A percentile compares a stretch with the other conserved stretches of the same genome.
Evolutionary conservation across 495 filamentous ascomycete species (phyloP).

Genomic region (Neurospora sp.): DNA sequence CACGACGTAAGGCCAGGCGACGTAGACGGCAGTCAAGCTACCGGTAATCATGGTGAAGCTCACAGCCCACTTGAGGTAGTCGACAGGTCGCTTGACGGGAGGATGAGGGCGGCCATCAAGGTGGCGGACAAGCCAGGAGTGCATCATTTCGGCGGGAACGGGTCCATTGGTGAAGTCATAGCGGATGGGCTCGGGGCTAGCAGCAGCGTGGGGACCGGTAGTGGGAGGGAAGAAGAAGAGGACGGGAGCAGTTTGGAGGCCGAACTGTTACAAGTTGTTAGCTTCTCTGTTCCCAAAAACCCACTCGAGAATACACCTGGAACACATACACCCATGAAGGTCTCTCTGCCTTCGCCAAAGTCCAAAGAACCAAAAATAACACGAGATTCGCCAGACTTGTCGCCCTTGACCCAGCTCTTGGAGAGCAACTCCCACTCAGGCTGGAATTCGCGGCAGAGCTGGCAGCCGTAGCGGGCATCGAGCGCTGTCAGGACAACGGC

Average conservation of each 20-base stretch:
- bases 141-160: slow-evolving; percentile 65
- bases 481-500: slow-evolving; percentile 81
- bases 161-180: slow-evolving; percentile 76
- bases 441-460: slow-evolving; percentile 81
- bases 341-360: slow-evolving; percentile 72
- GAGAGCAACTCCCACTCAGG: slow-evolving; percentile 88
- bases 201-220: slow-evolving; percentile 66
- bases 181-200: slow-evolving; percentile 57
- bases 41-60: slow-evolving; percentile 58
- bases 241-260: slow-evolving; percentile 90
- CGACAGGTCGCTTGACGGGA: slow-evolving; percentile 68
- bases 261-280: slow-evolving; percentile 46
- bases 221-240: slow-evolving; percentile 85
- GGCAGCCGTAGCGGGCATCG: slow-evolving; percentile 76
- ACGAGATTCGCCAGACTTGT: slow-evolving; percentile 60
- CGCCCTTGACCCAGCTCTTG: slow-evolving; percentile 77
- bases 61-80: slow-evolving; percentile 68
- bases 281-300: slow-evolving; percentile 1
- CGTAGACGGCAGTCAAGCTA: slow-evolving; percentile 53
- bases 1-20: slow-evolving; percentile 74
- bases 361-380: slow-evolving; percentile 81
- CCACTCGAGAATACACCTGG: neutral
- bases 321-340: slow-evolving; percentile 72
- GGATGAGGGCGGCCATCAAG: slow-evolving; percentile 67
- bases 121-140: slow-evolving; percentile 69